Evolutionary conservation across 2,329 filamentous ascomycete genomes (phyloP).

Genomic region (Pseudogymnoascus sp.): DNA sequence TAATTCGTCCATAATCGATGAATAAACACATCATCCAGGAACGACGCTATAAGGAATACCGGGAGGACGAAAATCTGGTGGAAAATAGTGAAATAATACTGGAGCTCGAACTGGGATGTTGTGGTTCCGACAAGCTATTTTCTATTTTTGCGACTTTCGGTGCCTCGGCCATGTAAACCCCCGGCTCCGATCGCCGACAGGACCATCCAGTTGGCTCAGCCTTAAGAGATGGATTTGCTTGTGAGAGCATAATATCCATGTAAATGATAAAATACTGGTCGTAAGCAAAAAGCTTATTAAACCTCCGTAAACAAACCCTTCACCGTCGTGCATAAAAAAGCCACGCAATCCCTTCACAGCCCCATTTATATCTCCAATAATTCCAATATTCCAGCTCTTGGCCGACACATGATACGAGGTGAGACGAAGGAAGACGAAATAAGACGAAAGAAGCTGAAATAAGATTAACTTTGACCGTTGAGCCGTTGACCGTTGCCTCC

Average conservation of each 20-base stretch:
- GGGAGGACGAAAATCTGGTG: background rate
- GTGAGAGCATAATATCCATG: background rate
- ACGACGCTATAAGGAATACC: background rate
- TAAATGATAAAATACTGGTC: background rate
- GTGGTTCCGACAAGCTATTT: background rate
- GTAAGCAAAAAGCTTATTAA: background rate
- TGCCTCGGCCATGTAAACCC: background rate
- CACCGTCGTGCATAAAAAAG: background rate
- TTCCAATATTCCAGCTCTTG: background rate
- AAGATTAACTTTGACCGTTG: background rate
- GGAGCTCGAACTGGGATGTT: background rate
- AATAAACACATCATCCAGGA: conserved; percentile 1
- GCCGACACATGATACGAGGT: background rate
- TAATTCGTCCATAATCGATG: conserved; percentile 6
- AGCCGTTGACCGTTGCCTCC: background rate
- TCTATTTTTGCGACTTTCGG: background rate
- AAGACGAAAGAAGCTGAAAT: background rate
- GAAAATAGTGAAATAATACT: conserved; percentile 1
- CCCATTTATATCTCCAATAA: background rate
- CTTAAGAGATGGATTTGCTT: conserved; percentile 2
- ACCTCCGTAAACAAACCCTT: background rate
- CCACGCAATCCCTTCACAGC: background rate
- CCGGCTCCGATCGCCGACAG: background rate
- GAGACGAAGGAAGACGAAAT: background rate
- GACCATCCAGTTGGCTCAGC: background rate